Conservation (phyloP, 2,329 filamentous ascomycete genomes). For the Dactylellina drechsleri region DNA sequence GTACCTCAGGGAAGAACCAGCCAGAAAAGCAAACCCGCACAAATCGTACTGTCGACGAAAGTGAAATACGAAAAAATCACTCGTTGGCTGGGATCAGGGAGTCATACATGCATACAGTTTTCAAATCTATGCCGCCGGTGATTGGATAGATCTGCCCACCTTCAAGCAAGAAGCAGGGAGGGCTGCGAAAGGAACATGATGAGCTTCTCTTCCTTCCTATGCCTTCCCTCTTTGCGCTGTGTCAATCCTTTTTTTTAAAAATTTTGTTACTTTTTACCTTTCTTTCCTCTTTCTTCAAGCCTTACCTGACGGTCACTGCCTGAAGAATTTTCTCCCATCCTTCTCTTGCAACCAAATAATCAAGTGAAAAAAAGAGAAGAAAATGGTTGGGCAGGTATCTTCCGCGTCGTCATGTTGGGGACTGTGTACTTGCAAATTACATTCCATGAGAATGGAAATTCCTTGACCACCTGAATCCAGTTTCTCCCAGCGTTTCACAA, state of each 20-base stretch:
- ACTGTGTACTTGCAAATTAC: slow-evolving; percentile 25
- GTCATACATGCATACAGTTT: slow-evolving; percentile 55
- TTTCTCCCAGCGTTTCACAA: slow-evolving; percentile 50
- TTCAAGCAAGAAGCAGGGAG: slow-evolving; percentile 43
- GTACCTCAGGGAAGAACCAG: slow-evolving; percentile 38
- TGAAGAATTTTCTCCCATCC: slow-evolving; percentile 40
- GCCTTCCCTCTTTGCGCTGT: slow-evolving; percentile 53
- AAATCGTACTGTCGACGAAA: slow-evolving; percentile 48
- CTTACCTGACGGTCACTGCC: slow-evolving; percentile 42
- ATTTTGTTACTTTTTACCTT: too few relatives aligned
- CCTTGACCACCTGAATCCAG: slow-evolving; percentile 11
- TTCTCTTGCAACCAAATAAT: slow-evolving; percentile 32
- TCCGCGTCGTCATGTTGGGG: slow-evolving; percentile 38
- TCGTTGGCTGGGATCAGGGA: slow-evolving; percentile 55
- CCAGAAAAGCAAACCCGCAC: slow-evolving; percentile 28
- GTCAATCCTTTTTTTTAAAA: slow-evolving; percentile 35
- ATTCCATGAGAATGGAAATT: slow-evolving; percentile 39
- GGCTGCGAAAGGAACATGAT: slow-evolving; percentile 50
- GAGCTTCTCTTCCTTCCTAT: slow-evolving; percentile 56
- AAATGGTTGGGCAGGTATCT: slow-evolving; percentile 51
- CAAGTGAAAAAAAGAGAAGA: slow-evolving; percentile 11
- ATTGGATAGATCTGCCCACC: slow-evolving; percentile 49
- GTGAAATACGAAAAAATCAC: slow-evolving; percentile 55
- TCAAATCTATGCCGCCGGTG: slow-evolving; percentile 49
- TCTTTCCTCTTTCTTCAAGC: slow-evolving; percentile 6